Evolutionary conservation across 164 flowering plant species (phyloP).

Genomic region (Litsea cubeba): DNA sequence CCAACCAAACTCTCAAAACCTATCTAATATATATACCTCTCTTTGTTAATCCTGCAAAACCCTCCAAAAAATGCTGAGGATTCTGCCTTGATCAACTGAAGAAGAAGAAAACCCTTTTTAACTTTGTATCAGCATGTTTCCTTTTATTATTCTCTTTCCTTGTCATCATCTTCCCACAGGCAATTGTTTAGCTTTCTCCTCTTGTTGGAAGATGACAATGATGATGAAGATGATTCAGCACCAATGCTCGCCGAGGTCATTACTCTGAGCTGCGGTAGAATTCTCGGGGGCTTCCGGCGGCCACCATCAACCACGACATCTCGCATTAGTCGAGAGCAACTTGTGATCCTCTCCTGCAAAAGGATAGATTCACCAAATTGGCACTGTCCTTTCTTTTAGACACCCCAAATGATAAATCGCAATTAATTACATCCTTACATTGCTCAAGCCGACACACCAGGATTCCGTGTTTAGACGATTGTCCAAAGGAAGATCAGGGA

Average conservation of each 20-base stretch:
- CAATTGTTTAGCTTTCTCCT: constrained; percentile 61
- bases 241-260: constrained; percentile 34
- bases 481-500: constrained; percentile 49
- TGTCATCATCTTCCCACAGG: constrained; percentile 56
- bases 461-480: constrained; percentile 50
- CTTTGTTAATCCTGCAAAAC: constrained; percentile 29
- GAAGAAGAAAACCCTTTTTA: constrained; percentile 16
- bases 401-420: constrained; percentile 1
- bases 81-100: constrained; percentile 19
- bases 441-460: constrained; percentile 76
- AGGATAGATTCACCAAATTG: constrained; percentile 11
- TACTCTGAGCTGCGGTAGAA: constrained; percentile 49
- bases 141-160: constrained; percentile 12
- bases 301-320: constrained; percentile 15
- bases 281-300: constrained; percentile 36
- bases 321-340: constrained; percentile 62
- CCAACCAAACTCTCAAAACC: constrained; percentile 22
- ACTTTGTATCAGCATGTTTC: constrained; percentile 13
- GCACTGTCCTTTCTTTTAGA: constrained; percentile 4
- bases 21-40: constrained; percentile 22
- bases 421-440: constrained; percentile 42
- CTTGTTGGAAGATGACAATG: constrained; percentile 40
- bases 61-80: constrained; percentile 41
- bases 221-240: constrained; percentile 32
- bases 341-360: constrained; percentile 65